phyloP scores from a whole-genome alignment of 371 early-diverging fungal genomes.

The Mucor plumbeus region DNA sequence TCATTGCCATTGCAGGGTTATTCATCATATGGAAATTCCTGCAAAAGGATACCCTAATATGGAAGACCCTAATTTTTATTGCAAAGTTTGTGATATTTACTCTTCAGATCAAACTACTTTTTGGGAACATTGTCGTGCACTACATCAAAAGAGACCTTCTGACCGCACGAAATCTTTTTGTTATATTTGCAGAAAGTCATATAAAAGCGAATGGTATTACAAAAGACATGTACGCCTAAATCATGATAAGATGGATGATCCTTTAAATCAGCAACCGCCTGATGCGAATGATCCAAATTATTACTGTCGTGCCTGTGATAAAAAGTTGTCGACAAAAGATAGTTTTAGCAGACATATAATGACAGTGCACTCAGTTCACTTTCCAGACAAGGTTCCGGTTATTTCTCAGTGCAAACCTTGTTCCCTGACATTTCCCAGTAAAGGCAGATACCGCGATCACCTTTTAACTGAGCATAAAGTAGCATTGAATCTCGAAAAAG shows the following conservation, averaged over 20 bases:
- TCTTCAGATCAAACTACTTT: neutral
- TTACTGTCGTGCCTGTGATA: neutral
- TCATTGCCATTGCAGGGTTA: neutral
- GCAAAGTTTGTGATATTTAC: neutral
- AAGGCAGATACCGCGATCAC: no score
- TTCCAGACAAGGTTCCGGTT: no score
- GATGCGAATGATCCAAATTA: neutral
- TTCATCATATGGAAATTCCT: neutral
- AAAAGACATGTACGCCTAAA: neutral
- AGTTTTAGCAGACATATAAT: no score
- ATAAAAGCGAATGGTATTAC: neutral
- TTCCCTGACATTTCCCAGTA: no score
- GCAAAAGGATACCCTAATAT: neutral
- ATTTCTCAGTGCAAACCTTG: no score
- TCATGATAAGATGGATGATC: neutral
- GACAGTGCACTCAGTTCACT: neutral
- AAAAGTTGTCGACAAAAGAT: neutral
- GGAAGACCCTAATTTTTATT: neutral
- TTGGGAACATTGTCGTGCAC: neutral
- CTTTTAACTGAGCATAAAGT: no score
- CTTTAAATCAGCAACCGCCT: neutral
- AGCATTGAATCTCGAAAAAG: neutral
- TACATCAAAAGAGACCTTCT: neutral
- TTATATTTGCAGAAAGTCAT: neutral
- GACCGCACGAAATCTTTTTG: neutral